Evolutionary conservation across 2,329 filamentous ascomycete species (phyloP), one percentile per base, ranked within the genome.

Genomic region (Arthrobotrys musiformis): DNA sequence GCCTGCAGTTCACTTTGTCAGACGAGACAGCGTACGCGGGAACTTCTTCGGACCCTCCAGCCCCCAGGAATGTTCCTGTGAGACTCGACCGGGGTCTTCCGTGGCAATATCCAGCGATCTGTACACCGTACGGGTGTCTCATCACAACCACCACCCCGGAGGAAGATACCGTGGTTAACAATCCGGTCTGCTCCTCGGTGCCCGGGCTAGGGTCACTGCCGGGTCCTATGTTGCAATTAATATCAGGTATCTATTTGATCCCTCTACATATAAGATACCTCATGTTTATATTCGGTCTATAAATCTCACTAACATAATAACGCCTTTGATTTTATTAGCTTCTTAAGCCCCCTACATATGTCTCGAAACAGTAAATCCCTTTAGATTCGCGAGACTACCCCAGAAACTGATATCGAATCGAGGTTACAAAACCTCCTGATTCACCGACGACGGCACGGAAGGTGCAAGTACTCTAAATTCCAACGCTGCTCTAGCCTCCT

Each of bases 401-500:
- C 24, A 52, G 2, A 52, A 52, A 52, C 26, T 52, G 48, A 52
- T 30, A 52, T 52, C 48, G 48, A 52, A 52, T 52, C 48, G 48
- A 52, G 48, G 24, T 24, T 9, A 22, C 17, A 13, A 28, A 30
- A 52, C 22, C 48, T 52, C 48, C 48, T 52, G 48, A 52, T 52
- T 52, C 48, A 52, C 42, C n/a, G 9, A 33, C 9, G 48, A 52
- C 48, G 48, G 48, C 24, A 52, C 22, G 28, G 24, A 11, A n/a
- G n/a, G n/a, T n/a, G n/a, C n/a, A n/a, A n/a, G n/a, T n/a, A n/a
- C n/a, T 26, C 19, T 26, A 50, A 22, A 22, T 19, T n/a, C 15
- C 37, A 44, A n/a, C n/a, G n/a, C n/a, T n/a, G n/a, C n/a, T n/a
- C n/a, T 19, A 4, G 13, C 17, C 19, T n/a, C 37, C 37, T 42